Evolutionary conservation across 495 filamentous ascomycete species (phyloP).

Genomic region (Trichoderma orchidacearum): DNA sequence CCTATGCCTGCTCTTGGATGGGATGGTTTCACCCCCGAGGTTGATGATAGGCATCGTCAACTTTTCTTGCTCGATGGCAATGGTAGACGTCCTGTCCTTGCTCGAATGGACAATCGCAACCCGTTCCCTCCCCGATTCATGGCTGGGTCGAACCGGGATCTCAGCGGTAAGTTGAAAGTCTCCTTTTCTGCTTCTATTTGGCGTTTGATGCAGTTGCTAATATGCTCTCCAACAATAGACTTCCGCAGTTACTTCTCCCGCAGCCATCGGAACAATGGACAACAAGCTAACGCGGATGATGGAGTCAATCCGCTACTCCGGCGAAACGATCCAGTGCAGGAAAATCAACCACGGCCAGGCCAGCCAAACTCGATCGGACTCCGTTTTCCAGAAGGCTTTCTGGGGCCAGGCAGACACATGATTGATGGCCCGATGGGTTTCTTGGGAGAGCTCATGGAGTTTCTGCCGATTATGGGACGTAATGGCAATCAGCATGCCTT

Average conservation of each 20-base stretch:
- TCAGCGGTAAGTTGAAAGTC: constrained; percentile 8
- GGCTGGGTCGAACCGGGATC: neutral
- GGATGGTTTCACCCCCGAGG: constrained; percentile 18
- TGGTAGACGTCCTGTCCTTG: neutral
- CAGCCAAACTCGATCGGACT: constrained; percentile 19
- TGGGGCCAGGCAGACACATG: constrained; percentile 7
- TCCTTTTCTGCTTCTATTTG: neutral
- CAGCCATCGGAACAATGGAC: constrained; percentile 13
- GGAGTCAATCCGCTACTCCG: constrained; percentile 68
- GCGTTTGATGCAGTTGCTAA: neutral
- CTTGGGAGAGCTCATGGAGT: constrained; percentile 25
- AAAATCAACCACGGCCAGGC: constrained; percentile 18
- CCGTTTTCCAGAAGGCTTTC: constrained; percentile 16
- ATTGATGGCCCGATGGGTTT: constrained; percentile 25
- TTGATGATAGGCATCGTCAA: constrained; percentile 1
- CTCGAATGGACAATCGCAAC: neutral
- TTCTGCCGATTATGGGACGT: constrained; percentile 16
- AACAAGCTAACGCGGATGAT: constrained; percentile 43
- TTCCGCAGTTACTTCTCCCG: constrained; percentile 21
- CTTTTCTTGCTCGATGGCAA: neutral
- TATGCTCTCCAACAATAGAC: constrained; percentile 15
- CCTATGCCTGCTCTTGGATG: constrained; percentile 29
- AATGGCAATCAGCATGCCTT: constrained; percentile 13
- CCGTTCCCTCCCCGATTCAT: neutral
- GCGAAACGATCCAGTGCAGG: constrained; percentile 19